Base-by-base conservation (phyloP, 305 asterid genomes). In the Fraxinus dipetala region DNA sequence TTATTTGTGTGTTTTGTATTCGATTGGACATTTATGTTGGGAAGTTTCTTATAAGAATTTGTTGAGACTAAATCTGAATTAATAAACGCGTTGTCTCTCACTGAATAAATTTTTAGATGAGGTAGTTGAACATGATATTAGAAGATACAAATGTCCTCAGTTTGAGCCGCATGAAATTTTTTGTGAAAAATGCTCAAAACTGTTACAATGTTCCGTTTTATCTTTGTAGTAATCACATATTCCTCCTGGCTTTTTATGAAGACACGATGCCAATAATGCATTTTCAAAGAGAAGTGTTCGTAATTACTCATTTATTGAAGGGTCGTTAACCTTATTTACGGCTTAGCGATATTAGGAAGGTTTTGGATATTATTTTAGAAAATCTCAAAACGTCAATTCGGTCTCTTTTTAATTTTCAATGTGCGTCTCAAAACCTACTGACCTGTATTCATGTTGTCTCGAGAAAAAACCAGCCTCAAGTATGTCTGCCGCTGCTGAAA, bases 401-500 rank as follows among this genome's bases (percentile, higher is more conserved):
- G 7, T 63, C 5, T 24, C 72, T 63, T 63, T 63, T 22, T 26
- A 24, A 26, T 63, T 26, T 63, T 26, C 14, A 20, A 63, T 28
- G 77, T 26, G 18, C 63, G 4, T 79, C 35, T 35, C 38, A 3
- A 43, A 14, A 74, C 74, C 72, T 16, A 75, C 76, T 38, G 78
- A 78, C 35, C n/a, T n/a, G 75, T 14, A 38, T 78, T 77, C n/a
- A 35, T 9, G 32, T 84, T 32, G 10, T 82, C 13, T 74, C 82
- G 77, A 77, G 24, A 40, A 83, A 36, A 4, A 35, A 48, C 24
- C 93, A 94, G 97, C 95, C 99, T 4, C 90, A 83, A 73, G 26
- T 91, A 74, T 87, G 85, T 40, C 80, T 95, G 36, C 98, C 99
- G 3, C 76, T 85, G 81, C 90, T 95, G 78, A 91, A 91, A 82